Evolutionary conservation across 768 basidiomycete genomes (phyloP).

Genomic region (Suillus cothurnatus): DNA sequence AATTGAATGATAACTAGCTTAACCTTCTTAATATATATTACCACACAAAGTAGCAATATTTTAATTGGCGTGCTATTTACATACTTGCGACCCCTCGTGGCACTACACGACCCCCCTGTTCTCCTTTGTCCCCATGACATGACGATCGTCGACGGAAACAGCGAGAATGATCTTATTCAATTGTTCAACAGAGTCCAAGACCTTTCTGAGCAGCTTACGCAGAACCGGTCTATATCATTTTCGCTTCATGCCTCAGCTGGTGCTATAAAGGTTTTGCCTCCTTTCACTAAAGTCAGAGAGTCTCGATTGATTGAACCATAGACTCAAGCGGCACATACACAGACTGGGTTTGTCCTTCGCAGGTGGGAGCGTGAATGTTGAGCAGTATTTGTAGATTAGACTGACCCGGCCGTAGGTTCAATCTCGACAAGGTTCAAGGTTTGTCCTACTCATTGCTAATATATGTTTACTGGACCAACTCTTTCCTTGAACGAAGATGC

Average conservation of each 20-base stretch:
- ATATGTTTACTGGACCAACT: background rate
- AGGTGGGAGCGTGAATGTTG: conserved; percentile 48
- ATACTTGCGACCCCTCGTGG: background rate
- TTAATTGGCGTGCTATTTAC: background rate
- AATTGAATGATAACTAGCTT: too few species aligned
- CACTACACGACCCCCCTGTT: background rate
- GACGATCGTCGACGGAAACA: conserved; percentile 54
- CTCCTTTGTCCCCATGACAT: conserved; percentile 31
- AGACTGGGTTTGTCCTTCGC: conserved; percentile 90
- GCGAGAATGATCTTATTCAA: conserved; percentile 61
- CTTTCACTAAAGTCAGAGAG: background rate
- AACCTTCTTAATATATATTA: too few species aligned
- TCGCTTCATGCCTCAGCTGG: conserved; percentile 72
- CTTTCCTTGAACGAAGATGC: conserved; percentile 56
- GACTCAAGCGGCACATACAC: conserved; percentile 87
- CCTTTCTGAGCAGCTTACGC: conserved; percentile 80
- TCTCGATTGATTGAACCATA: conserved; percentile 31
- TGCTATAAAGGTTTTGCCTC: conserved; percentile 72
- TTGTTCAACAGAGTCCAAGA: conserved; percentile 74
- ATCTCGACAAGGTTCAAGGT: conserved; percentile 88
- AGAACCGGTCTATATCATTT: conserved; percentile 73
- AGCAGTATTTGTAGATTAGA: background rate
- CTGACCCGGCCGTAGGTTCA: conserved; percentile 56
- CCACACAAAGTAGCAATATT: too few species aligned
- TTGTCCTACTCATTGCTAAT: background rate